A percentile compares a stretch with the other conserved stretches of the same genome.
These are phyloP conservation scores for Coemansia sp. DNA, from an alignment of 192 early-diverging fungal genomes.

Conservation along the genomic window DNA sequence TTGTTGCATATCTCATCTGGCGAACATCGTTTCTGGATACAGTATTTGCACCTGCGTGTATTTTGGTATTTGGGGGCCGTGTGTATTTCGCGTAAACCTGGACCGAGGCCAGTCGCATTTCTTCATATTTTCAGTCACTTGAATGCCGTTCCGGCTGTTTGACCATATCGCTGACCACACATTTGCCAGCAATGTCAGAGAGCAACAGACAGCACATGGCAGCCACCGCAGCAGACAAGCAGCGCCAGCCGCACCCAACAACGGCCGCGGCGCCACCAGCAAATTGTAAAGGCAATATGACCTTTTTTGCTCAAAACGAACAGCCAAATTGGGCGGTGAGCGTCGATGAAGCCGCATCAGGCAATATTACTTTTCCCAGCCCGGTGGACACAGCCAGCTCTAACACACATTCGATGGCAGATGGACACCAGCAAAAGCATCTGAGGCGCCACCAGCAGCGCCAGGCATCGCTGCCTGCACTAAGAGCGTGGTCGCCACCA, in stretches of 20 bases:
- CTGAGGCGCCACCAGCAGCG: neutral
- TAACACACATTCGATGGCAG: no score
- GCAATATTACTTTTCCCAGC: constrained; percentile 12
- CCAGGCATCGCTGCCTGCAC: neutral
- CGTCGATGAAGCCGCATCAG: neutral
- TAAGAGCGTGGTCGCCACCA: neutral
- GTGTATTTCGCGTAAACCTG: no score
- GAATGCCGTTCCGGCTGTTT: neutral
- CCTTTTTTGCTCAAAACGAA: neutral
- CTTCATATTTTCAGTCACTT: neutral
- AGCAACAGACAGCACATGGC: neutral
- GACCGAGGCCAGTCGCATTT: no score
- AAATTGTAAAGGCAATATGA: constrained; percentile 5
- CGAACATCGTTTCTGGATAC: no score
- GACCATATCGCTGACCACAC: neutral
- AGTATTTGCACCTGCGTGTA: no score
- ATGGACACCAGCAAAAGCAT: constrained; percentile 1
- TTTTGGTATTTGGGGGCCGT: no score
- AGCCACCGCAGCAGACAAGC: constrained; percentile 9
- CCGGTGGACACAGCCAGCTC: neutral
- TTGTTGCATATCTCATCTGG: no score
- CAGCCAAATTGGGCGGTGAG: neutral
- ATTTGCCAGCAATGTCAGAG: constrained; percentile 5
- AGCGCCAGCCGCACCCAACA: constrained; percentile 8
- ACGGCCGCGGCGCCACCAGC: neutral